phyloP scores from a whole-genome alignment of 2,329 filamentous ascomycete genomes.

The Spiromastix sp. region DNA sequence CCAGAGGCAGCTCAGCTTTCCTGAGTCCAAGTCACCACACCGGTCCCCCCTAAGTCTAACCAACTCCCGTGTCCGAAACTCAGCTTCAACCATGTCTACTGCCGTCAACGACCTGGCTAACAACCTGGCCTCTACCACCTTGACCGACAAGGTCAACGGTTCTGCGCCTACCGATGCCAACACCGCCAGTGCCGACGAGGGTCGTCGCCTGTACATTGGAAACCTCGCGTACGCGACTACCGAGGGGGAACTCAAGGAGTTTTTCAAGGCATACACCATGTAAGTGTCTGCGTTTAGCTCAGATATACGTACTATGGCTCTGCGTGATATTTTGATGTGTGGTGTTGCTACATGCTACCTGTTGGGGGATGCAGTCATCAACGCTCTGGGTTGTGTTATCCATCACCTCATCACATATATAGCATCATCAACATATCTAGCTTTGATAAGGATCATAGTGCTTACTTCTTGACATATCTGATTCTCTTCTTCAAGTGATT shows the following conservation, averaged over 20 bases:
- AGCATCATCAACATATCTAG: no score
- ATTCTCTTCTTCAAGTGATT: no score
- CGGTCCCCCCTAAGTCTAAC: constrained; percentile 27
- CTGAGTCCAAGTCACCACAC: constrained; percentile 50
- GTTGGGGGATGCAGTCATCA: no score
- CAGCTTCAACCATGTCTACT: constrained; percentile 65
- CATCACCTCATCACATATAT: no score
- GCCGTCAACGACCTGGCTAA: constrained; percentile 59
- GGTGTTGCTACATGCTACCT: no score
- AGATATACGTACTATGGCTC: no score
- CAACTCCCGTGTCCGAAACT: constrained; percentile 24
- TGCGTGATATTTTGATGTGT: no score
- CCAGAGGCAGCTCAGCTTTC: constrained; percentile 40
- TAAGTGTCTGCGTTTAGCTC: constrained; percentile 52
- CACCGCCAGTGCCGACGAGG: constrained; percentile 94
- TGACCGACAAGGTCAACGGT: constrained; percentile 48
- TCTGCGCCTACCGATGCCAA: constrained; percentile 72
- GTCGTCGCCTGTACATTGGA: constrained; percentile 98
- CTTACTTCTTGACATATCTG: no score
- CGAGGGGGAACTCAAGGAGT: constrained; percentile 99
- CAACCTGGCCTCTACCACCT: constrained; percentile 55
- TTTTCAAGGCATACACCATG: constrained; percentile 99
- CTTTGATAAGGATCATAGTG: no score
- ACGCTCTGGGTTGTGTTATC: no score
- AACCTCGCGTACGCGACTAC: constrained; percentile 99